These are phyloP conservation scores for Tolypocladium sp. DNA, from an alignment of 2,329 filamentous ascomycete genomes.

Conservation along the genomic window DNA sequence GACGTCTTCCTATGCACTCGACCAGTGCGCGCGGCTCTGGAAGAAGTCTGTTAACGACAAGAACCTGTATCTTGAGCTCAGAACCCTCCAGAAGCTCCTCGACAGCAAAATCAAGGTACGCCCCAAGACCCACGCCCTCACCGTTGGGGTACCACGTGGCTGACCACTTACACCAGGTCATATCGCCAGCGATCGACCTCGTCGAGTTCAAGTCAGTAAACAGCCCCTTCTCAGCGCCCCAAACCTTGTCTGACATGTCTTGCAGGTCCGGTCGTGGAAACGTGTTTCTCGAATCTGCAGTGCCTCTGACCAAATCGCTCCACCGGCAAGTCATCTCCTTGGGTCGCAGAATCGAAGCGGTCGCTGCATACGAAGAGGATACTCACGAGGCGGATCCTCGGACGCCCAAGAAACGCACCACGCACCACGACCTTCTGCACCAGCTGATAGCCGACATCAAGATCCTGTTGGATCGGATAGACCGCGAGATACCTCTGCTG, in stretches of 20 bases:
- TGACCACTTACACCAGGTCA: constrained; percentile 44
- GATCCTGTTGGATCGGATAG: constrained; percentile 65
- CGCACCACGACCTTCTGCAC: constrained; percentile 52
- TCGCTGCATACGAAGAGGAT: constrained; percentile 53
- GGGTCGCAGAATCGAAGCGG: constrained; percentile 63
- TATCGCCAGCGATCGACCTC: constrained; percentile 85
- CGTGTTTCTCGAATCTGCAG: constrained; percentile 67
- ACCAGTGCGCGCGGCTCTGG: constrained; percentile 69
- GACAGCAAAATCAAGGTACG: constrained; percentile 77
- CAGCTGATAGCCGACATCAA: constrained; percentile 68
- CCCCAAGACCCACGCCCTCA: constrained; percentile 9
- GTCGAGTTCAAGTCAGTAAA: constrained; percentile 69
- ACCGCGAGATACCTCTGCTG: constrained; percentile 83
- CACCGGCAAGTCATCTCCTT: constrained; percentile 76
- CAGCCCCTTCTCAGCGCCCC: not conserved
- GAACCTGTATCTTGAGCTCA: constrained; percentile 58
- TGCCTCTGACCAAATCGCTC: constrained; percentile 72
- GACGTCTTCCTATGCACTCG: constrained; percentile 77
- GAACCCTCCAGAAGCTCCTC: constrained; percentile 61
- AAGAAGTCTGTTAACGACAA: constrained; percentile 62
- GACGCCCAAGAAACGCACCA: constrained; percentile 18
- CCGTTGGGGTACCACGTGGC: not conserved
- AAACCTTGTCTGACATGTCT: not conserved
- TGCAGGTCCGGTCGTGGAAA: constrained; percentile 44
- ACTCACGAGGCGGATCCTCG: constrained; percentile 28